Conservation (phyloP, 805 yeast genomes). For the Ogataea ganodermae region DNA sequence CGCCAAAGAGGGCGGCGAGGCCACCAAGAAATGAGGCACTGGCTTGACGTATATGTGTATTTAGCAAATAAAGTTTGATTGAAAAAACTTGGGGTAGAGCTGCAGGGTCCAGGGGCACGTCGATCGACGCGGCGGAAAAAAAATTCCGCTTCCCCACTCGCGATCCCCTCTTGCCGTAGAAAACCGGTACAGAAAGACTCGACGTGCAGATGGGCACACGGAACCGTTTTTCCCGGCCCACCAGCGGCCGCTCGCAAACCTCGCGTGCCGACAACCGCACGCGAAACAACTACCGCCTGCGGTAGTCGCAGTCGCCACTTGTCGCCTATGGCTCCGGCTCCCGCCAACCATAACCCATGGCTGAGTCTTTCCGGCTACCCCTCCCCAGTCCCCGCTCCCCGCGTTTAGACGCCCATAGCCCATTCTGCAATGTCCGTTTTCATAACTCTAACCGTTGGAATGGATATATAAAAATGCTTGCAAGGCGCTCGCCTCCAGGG, state of each 20-base stretch:
- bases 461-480: background rate
- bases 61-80: background rate
- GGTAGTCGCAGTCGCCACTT: background rate
- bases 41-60: background rate
- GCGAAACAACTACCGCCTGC: background rate
- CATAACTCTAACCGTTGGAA: background rate
- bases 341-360: conserved; percentile 1
- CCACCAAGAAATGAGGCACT: conserved; percentile 24
- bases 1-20: conserved; percentile 42
- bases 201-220: conserved; percentile 4
- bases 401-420: conserved; percentile 3
- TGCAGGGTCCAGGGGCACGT: too few species aligned
- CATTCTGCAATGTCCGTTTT: conserved; percentile 1
- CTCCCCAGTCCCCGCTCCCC: conserved; percentile 6
- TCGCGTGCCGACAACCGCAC: conserved; percentile 1
- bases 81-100: background rate
- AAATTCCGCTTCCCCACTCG: background rate
- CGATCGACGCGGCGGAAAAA: background rate
- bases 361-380: background rate
- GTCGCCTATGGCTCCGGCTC: too few species aligned
- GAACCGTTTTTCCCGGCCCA: background rate
- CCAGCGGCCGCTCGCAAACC: too few species aligned
- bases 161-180: background rate
- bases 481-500: background rate
- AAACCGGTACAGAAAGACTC: background rate